phyloP scores from a whole-genome alignment of 2,329 filamentous ascomycete genomes.

The Chrysoporthe cubensis region DNA sequence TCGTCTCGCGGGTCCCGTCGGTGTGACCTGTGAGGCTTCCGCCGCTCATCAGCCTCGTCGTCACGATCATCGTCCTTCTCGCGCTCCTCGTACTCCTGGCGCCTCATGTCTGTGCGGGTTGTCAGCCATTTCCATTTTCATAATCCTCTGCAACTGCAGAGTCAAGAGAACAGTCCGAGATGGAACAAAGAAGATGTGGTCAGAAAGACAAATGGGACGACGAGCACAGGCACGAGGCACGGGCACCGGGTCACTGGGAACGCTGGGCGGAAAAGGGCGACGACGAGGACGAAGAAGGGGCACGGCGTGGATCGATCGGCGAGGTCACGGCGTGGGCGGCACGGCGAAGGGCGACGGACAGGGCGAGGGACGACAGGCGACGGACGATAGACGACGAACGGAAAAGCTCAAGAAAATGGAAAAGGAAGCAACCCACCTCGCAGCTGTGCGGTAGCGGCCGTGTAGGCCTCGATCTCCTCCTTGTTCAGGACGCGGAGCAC shows the following conservation, averaged over 20 bases:
- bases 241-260: conserved; percentile 28
- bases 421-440: conserved; percentile 62
- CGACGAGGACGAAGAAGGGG: conserved; percentile 20
- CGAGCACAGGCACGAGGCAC: conserved; percentile 29
- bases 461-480: conserved; percentile 89
- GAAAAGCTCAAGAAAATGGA: conserved; percentile 23
- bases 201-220: conserved; percentile 27
- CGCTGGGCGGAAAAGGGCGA: conserved; percentile 20
- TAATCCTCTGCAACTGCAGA: conserved; percentile 24
- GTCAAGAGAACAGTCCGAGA: conserved; percentile 17
- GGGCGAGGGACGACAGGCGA: conserved; percentile 16
- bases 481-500: conserved; percentile 84
- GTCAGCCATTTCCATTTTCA: conserved; percentile 32
- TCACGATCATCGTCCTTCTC: conserved; percentile 25
- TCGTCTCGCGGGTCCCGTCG: conserved; percentile 38
- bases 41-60: conserved; percentile 40
- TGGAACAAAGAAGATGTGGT: conserved; percentile 24
- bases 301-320: conserved; percentile 26
- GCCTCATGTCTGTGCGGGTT: conserved; percentile 41
- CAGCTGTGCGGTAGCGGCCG: conserved; percentile 78
- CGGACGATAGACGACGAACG: conserved; percentile 18
- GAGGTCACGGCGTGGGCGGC: conserved; percentile 28
- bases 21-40: conserved; percentile 33
- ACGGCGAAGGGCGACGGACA: conserved; percentile 28
- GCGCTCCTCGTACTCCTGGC: conserved; percentile 45